Conservation (phyloP, 371 early-diverging fungal species). For the Saksenaea oblongispora region DNA sequence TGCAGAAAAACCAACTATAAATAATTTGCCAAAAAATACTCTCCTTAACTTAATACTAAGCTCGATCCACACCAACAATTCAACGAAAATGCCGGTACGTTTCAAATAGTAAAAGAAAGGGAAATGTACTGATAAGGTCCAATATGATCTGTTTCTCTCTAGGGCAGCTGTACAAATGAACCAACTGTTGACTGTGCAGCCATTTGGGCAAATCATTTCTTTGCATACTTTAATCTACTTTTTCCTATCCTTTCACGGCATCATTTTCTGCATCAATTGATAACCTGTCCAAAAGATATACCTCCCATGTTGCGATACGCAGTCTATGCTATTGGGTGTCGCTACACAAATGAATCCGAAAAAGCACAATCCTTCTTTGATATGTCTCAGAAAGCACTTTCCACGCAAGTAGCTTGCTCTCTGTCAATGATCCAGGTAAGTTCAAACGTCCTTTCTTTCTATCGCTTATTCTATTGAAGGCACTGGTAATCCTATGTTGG, state of each 20-base stretch:
- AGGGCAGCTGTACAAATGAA: constrained; percentile 32
- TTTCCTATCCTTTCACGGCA: constrained; percentile 43
- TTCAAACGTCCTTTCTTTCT: neutral
- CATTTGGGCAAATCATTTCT: constrained; percentile 29
- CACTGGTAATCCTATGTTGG: constrained; percentile 44
- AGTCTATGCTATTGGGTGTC: constrained; percentile 33
- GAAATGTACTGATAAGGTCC: constrained; percentile 44
- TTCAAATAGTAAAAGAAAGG: constrained; percentile 4
- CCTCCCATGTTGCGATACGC: constrained; percentile 35
- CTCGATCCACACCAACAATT: constrained; percentile 11
- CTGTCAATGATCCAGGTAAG: constrained; percentile 35
- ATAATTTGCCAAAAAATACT: neutral
- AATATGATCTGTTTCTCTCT: constrained; percentile 30
- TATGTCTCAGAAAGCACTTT: neutral
- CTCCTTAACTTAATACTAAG: constrained; percentile 4
- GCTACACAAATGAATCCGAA: constrained; percentile 16
- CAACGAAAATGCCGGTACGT: constrained; percentile 32
- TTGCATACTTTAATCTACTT: constrained; percentile 40
- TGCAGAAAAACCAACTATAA: neutral
- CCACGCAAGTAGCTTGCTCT: constrained; percentile 8
- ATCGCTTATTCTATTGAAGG: constrained; percentile 18
- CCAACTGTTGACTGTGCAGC: constrained; percentile 11
- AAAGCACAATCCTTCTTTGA: constrained; percentile 11
- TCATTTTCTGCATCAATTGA: constrained; percentile 30
- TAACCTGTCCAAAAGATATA: constrained; percentile 13